Base-by-base conservation (phyloP, 148 eudicot species). In the Rhododendron henanense region DNA sequence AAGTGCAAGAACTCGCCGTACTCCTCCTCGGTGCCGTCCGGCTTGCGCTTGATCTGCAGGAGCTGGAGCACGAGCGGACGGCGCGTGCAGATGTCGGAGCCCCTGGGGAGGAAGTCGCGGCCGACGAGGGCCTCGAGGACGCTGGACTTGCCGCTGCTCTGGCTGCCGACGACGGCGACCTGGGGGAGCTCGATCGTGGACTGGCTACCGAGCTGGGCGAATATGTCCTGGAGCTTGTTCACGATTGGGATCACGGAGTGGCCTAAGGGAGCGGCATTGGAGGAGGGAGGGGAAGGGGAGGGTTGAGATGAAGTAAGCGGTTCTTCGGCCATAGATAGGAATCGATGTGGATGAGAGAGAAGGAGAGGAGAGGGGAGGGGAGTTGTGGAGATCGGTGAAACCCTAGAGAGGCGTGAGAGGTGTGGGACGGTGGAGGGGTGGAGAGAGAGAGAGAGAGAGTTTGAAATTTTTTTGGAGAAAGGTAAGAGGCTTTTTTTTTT, bases 111-210 rank as follows among this genome's bases (percentile, higher is more conserved):
- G 88, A 96, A 96, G 84, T 96, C 99, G 10, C 99, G 98, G 81
- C 98, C 98, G 2, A 93, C 98, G 2, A 94, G 94, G 65, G 98
- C 92, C 81, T 96, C 98, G 2, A 96, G 92, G 50, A 96, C 98
- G 82, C 98, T 94, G 51, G 98, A 96, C 85, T 96, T 96, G 8
- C 98, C 98, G 55, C 98, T 96, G 85, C 98, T 96, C 88, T 96
- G 98, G 86, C 98, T 94, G 25, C 98, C 98, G 7, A 96, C 96
- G 19, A 96, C 98, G 16, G 94, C 95, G 37, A 96, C 98, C 90
- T 96, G 96, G 25, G 98, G 98, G 81, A 96, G 91, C 48, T 93
- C 94, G 83, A 96, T 90, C 28, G 89, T 86, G 25, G 93, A 92
- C 5, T 67, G 87, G 47, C 94, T 93, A 0, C 95, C 95, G 3